These are phyloP conservation scores for Waltiozyma sp. DNA, from an alignment of 1,139 yeast species.

Conservation along the genomic window DNA sequence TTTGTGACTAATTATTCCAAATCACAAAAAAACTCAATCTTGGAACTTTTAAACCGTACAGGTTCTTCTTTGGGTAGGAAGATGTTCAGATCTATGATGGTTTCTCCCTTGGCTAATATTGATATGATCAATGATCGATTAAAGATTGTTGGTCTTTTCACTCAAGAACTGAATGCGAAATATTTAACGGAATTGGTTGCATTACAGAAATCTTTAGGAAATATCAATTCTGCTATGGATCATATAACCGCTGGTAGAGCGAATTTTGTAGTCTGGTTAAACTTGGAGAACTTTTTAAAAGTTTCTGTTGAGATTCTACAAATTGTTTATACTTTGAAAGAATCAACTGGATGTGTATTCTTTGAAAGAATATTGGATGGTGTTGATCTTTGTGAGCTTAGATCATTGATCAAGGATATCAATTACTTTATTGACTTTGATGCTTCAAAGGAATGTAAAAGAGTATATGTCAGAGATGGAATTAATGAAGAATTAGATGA, in stretches of 20 bases:
- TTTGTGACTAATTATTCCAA: not conserved
- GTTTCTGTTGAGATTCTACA: constrained; percentile 1
- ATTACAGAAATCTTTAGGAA: constrained; percentile 18
- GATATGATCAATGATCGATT: constrained; percentile 19
- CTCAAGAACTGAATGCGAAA: constrained; percentile 10
- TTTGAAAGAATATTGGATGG: constrained; percentile 1
- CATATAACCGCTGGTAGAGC: constrained; percentile 19
- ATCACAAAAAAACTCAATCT: constrained; percentile 3
- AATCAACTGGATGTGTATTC: not conserved
- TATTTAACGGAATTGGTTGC: constrained; percentile 7
- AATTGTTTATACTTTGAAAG: not conserved
- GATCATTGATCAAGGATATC: constrained; percentile 5
- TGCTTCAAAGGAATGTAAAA: constrained; percentile 22
- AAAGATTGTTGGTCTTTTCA: constrained; percentile 18
- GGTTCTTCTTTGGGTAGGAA: constrained; percentile 22
- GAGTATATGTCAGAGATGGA: constrained; percentile 21
- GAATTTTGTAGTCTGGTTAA: constrained; percentile 20
- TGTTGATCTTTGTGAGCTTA: constrained; percentile 1
- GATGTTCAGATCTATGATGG: constrained; percentile 21
- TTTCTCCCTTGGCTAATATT: constrained; percentile 21
- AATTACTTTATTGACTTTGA: constrained; percentile 25
- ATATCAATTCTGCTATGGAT: constrained; percentile 16
- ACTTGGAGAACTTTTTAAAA: constrained; percentile 8
- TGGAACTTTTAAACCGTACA: constrained; percentile 11
- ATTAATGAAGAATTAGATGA: constrained; percentile 25